Percentiles rank a stretch among this genome's conserved stretches.
These are phyloP conservation scores for Mycothermus thermophilus DNA, from an alignment of 495 filamentous ascomycete genomes.

Conservation along the genomic window DNA sequence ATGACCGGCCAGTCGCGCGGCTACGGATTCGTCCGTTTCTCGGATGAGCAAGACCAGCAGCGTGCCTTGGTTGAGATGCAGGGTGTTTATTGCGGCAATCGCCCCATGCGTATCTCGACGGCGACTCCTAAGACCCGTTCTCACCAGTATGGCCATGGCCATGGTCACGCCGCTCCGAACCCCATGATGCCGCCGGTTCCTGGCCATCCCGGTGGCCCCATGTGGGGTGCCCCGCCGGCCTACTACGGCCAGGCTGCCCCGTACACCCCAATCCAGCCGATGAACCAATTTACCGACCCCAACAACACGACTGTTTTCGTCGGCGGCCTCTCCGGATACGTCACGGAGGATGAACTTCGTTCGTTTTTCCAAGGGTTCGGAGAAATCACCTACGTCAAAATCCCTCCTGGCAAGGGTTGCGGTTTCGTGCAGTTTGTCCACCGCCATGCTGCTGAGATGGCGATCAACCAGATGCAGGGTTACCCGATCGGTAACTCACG, in stretches of 20 bases:
- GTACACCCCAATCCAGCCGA: slow-evolving; percentile 56
- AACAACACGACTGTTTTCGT: slow-evolving; percentile 99
- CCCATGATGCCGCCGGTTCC: slow-evolving; percentile 28
- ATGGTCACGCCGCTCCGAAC: slow-evolving; percentile 12
- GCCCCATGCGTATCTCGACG: slow-evolving; percentile 97
- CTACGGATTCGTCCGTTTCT: slow-evolving; percentile 96
- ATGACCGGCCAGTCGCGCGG: slow-evolving; percentile 95
- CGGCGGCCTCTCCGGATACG: slow-evolving; percentile 91
- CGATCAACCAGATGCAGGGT: slow-evolving; percentile 99
- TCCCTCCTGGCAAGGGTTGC: slow-evolving; percentile 96
- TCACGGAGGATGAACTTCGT: slow-evolving; percentile 96
- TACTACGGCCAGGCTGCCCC: slow-evolving; percentile 21
- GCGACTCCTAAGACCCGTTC: slow-evolving; percentile 79
- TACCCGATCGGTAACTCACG: slow-evolving; percentile 99
- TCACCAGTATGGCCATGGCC: slow-evolving; percentile 27
- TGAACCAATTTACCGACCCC: slow-evolving; percentile 99
- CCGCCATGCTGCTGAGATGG: slow-evolving; percentile 98
- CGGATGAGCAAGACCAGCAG: slow-evolving; percentile 88
- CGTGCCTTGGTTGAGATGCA: slow-evolving; percentile 94
- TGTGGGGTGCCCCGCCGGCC: slow-evolving; percentile 27
- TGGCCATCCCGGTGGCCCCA: slow-evolving; percentile 19
- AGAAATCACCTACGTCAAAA: slow-evolving; percentile 99
- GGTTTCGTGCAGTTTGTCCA: slow-evolving; percentile 99
- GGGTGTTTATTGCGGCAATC: slow-evolving; percentile 97
- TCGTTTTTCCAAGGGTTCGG: slow-evolving; percentile 99